A percentile compares a stretch with the other conserved stretches of the same genome.
phyloP scores from a whole-genome alignment of 1,139 yeast genomes.

The Scheffersomyces lignicola region DNA sequence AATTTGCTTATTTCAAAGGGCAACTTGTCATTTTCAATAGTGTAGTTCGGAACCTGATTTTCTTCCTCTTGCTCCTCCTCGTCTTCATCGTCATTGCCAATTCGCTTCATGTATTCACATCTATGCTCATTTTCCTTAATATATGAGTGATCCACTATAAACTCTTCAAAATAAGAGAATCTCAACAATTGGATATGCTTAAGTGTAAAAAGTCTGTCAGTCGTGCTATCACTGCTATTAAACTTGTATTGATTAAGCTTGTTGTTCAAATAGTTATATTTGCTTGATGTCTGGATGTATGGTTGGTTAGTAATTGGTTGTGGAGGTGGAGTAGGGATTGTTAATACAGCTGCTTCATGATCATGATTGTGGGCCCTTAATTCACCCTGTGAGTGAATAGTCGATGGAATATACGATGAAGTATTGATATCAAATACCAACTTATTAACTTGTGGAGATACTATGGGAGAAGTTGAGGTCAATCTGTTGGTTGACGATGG shows the following conservation, averaged over 20 bases:
- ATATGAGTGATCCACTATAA: slow-evolving; percentile 11
- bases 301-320: too few relatives aligned
- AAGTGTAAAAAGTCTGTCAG: slow-evolving; percentile 14
- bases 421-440: background rate
- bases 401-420: background rate
- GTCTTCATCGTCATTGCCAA: slow-evolving; percentile 1
- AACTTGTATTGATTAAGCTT: slow-evolving; percentile 7
- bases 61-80: slow-evolving; percentile 3
- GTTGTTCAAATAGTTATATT: background rate
- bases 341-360: background rate
- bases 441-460: background rate
- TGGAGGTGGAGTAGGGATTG: too few relatives aligned
- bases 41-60: too few relatives aligned
- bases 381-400: background rate
- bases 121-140: slow-evolving; percentile 6
- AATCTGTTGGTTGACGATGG: background rate
- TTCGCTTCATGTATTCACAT: slow-evolving; percentile 14
- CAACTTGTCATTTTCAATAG: background rate
- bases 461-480: background rate
- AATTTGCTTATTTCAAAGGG: slow-evolving; percentile 1
- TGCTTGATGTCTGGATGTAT: background rate
- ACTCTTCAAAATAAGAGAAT: slow-evolving; percentile 22
- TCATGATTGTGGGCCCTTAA: background rate
- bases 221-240: slow-evolving; percentile 11
- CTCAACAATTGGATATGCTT: slow-evolving; percentile 19